Evolutionary conservation across 306 rosid genomes (phyloP).

Genomic region (apple (Malus domestica)): DNA sequence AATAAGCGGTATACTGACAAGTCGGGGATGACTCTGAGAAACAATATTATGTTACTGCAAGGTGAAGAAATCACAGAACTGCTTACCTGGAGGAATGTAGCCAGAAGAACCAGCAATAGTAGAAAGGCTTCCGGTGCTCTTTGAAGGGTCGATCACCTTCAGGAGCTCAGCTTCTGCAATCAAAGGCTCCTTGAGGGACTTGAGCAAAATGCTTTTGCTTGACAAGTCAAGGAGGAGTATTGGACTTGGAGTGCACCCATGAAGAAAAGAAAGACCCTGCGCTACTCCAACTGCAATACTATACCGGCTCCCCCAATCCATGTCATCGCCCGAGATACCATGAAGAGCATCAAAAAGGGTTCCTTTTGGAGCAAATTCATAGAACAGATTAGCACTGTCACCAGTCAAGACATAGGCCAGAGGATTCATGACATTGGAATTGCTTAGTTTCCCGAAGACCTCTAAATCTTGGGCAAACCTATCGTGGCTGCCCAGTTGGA

Average conservation of each 20-base stretch:
- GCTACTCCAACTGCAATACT: slow-evolving; percentile 88
- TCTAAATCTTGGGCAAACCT: slow-evolving; percentile 53
- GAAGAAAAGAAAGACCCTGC: slow-evolving; percentile 88
- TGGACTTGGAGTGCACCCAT: slow-evolving; percentile 61
- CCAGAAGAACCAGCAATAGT: slow-evolving; percentile 90
- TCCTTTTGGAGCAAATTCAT: slow-evolving; percentile 65
- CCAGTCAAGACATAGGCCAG: slow-evolving; percentile 59
- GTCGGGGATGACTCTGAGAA: neutral
- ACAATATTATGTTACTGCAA: neutral
- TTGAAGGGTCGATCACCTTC: slow-evolving; percentile 81
- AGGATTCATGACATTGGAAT: slow-evolving; percentile 90
- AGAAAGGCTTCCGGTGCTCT: slow-evolving; percentile 77
- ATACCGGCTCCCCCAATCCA: slow-evolving; percentile 89
- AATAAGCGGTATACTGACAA: neutral
- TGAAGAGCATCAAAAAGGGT: slow-evolving; percentile 68
- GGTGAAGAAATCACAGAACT: slow-evolving; percentile 6
- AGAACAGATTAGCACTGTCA: slow-evolving; percentile 60
- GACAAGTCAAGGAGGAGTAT: slow-evolving; percentile 79
- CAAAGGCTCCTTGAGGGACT: slow-evolving; percentile 87
- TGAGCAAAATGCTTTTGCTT: slow-evolving; percentile 68
- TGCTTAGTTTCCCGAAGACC: slow-evolving; percentile 64
- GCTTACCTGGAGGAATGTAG: slow-evolving; percentile 90
- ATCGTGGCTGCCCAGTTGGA: slow-evolving; percentile 49
- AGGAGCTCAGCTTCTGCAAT: slow-evolving; percentile 86
- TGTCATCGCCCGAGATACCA: slow-evolving; percentile 32